Evolutionary conservation across 129 eudicot species (phyloP).

Genomic region (Escallonia herrerae): DNA sequence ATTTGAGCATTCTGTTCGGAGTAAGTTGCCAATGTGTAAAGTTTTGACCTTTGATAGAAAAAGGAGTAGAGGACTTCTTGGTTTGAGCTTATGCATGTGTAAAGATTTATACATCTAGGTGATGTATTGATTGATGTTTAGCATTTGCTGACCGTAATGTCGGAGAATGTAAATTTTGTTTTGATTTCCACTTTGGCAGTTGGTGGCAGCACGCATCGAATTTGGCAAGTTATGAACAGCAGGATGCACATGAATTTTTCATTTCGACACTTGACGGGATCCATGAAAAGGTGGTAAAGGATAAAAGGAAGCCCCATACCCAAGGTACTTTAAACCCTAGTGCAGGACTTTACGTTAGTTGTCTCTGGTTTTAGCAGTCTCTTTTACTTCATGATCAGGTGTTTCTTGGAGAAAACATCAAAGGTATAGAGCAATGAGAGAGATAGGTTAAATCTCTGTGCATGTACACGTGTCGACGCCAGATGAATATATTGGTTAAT

Average conservation of each 20-base stretch:
- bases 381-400: too few relatives aligned
- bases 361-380: neutral
- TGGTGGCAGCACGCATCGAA: conserved; percentile 96
- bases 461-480: too few relatives aligned
- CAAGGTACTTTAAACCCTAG: conserved; percentile 41
- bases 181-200: conserved; percentile 34
- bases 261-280: conserved; percentile 87
- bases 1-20: too few relatives aligned
- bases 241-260: conserved; percentile 98
- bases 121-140: neutral
- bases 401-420: too few relatives aligned
- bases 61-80: neutral
- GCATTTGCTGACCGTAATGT: neutral
- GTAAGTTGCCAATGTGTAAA: neutral
- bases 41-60: conserved; percentile 2
- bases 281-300: conserved; percentile 77
- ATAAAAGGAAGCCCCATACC: conserved; percentile 45
- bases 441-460: neutral
- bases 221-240: conserved; percentile 92
- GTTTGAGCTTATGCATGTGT: conserved; percentile 3
- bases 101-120: neutral
- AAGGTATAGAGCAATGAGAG: neutral
- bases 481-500: neutral
- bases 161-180: neutral
- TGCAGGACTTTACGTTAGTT: neutral